A percentile compares a stretch with the other conserved stretches of the same genome.
Evolutionary conservation across 495 filamentous ascomycete genomes (phyloP).

Genomic region (Neurospora sp.): DNA sequence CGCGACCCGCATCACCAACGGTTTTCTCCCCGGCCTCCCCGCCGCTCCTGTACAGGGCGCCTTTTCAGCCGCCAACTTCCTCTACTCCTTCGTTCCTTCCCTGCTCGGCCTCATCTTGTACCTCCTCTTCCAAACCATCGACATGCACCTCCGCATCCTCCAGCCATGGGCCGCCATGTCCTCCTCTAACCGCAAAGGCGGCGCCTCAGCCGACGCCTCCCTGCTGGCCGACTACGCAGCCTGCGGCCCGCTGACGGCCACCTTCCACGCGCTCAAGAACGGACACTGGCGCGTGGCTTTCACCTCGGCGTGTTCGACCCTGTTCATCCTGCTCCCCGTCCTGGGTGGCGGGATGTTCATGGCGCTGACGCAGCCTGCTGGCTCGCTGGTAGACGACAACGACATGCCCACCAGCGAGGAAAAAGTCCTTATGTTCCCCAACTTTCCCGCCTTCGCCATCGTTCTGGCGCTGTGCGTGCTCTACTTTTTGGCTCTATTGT

Average conservation of each 20-base stretch:
- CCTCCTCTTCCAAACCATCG: slow-evolving; percentile 67
- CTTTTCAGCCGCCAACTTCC: slow-evolving; percentile 78
- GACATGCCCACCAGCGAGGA: not conserved
- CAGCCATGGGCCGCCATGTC: slow-evolving; percentile 64
- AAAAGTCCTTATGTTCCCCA: slow-evolving; percentile 56
- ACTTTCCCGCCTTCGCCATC: slow-evolving; percentile 57
- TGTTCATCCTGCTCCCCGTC: slow-evolving; percentile 60
- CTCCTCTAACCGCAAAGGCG: slow-evolving; percentile 26
- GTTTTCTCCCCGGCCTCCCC: slow-evolving; percentile 59
- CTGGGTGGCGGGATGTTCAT: slow-evolving; percentile 74
- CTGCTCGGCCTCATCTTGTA: slow-evolving; percentile 66
- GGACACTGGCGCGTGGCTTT: slow-evolving; percentile 63
- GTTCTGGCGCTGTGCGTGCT: slow-evolving; percentile 60
- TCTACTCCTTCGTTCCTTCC: slow-evolving; percentile 77
- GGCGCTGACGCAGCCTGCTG: slow-evolving; percentile 51
- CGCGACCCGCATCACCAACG: slow-evolving; percentile 48
- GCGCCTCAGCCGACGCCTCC: slow-evolving; percentile 54
- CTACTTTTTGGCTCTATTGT: slow-evolving; percentile 42
- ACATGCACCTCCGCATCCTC: slow-evolving; percentile 63
- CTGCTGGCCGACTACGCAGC: slow-evolving; percentile 66
- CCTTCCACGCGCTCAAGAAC: slow-evolving; percentile 50
- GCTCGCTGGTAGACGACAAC: not conserved
- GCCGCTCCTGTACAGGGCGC: slow-evolving; percentile 50
- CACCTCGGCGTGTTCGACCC: slow-evolving; percentile 53
- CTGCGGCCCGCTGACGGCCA: slow-evolving; percentile 52